phyloP scores from a whole-genome alignment of 78 protist genomes.

The Anaeramoeba flamelloides region DNA sequence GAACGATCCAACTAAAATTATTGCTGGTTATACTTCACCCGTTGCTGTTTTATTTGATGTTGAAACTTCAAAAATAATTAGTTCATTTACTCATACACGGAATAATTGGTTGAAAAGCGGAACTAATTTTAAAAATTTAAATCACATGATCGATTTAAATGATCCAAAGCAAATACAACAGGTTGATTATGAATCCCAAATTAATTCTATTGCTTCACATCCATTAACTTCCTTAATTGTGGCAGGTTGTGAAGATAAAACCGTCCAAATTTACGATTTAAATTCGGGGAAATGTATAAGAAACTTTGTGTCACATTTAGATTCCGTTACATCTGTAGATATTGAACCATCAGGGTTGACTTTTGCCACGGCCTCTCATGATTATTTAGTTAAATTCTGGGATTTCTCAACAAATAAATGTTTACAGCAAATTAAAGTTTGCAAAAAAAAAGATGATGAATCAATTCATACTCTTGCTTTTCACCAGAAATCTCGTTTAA shows the following conservation, averaged over 20 bases:
- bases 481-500: neutral
- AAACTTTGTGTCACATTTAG: neutral
- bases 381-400: neutral
- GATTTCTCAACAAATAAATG: neutral
- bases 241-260: neutral
- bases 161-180: neutral
- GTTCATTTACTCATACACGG: neutral
- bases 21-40: neutral
- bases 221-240: neutral
- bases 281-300: neutral
- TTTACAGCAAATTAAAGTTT: neutral
- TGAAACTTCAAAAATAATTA: neutral
- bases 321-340: neutral
- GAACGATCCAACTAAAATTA: neutral
- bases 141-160: neutral
- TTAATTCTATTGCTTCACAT: neutral
- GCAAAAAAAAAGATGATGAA: neutral
- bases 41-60: neutral
- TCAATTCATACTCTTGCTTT: neutral
- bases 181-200: neutral
- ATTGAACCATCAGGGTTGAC: neutral
- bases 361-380: neutral
- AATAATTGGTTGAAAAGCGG: too few relatives aligned
- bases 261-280: neutral
- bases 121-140: neutral